Conservation (phyloP, 1,139 yeast genomes). For the Suhomyces coccinellae region DNA sequence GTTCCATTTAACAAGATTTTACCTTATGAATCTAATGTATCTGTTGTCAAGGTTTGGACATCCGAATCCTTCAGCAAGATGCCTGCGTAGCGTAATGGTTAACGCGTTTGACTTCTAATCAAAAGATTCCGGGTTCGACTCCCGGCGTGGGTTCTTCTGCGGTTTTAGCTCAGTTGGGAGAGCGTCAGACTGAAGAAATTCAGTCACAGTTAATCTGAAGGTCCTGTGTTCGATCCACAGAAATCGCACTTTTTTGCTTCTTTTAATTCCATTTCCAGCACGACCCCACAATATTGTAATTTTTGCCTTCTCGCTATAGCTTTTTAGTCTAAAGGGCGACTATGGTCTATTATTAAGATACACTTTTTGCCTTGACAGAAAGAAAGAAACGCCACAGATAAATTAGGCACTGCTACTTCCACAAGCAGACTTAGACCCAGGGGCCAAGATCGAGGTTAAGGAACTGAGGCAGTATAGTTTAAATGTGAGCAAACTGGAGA, state of each 20-base stretch:
- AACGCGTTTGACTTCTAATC: conserved; percentile 22
- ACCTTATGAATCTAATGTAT: no score
- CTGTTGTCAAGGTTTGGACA: no score
- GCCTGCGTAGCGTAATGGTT: conserved; percentile 23
- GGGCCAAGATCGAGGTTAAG: neutral
- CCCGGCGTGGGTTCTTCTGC: conserved; percentile 30
- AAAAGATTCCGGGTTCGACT: conserved; percentile 54
- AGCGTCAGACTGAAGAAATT: conserved; percentile 63
- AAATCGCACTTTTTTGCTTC: conserved; percentile 16
- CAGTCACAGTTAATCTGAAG: conserved; percentile 38
- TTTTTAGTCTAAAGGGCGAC: no score
- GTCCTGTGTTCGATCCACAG: conserved; percentile 58
- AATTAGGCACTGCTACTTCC: no score
- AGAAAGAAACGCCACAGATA: no score
- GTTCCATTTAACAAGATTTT: no score
- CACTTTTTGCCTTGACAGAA: no score
- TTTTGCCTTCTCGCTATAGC: no score
- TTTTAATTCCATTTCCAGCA: no score
- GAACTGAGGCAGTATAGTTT: neutral
- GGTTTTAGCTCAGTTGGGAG: conserved; percentile 81
- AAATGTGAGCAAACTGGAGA: neutral
- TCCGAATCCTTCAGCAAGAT: neutral
- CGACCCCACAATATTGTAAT: neutral
- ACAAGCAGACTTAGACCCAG: no score
- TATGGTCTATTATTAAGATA: no score